Base-by-base conservation (phyloP, 352 stramenopile genomes). In the Globisporangium barbulae region DNA sequence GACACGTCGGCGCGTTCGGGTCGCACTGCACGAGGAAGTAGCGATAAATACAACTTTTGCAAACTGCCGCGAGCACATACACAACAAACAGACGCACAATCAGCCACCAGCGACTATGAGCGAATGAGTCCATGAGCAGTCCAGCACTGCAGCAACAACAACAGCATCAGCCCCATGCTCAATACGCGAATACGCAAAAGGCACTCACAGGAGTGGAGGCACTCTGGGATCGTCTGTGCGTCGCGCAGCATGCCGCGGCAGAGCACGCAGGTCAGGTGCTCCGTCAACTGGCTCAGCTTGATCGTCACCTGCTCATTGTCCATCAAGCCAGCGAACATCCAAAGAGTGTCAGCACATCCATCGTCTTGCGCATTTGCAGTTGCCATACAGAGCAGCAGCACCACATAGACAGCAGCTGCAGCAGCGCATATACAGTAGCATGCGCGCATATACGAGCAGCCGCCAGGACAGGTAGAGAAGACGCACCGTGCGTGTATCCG, bases 31-130 rank as follows among this genome's bases (percentile, higher is more conserved):
- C 70, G 35, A 90, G 67, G 44, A 94, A 89, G 52, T 91, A 78
- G 5, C 80, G 80, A 66, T 89, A 91, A 62, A 94, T 89, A 71
- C 85, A 94, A 67, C 79, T 92, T 70, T 94, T 94, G 59, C 85
- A 94, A 70, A 94, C 83, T 93, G 42, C 4, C 15, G n/a, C 19
- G 31, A 19, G 33, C 30, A 47, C 17, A 45, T 3, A 35, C 9
- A 53, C 13, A 41, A 10, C 19, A 9, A 7, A 9, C 31, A 37
- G 8, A 54, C 48, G 35, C 30, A n/a, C 22, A 28, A 17, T 53
- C 47, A 31, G 19, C 4, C 47, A 53, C 48, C 28, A 19, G 19
- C 6, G 25, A 54, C 3, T 39, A 21, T 22, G 3, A 48, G 6
- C 2, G 19, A 41, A 44, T 12, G 17, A 22, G n/a, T n/a, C 30